Conservation (phyloP, 2,329 filamentous ascomycete species). For the Chaetothyriales sp. region DNA sequence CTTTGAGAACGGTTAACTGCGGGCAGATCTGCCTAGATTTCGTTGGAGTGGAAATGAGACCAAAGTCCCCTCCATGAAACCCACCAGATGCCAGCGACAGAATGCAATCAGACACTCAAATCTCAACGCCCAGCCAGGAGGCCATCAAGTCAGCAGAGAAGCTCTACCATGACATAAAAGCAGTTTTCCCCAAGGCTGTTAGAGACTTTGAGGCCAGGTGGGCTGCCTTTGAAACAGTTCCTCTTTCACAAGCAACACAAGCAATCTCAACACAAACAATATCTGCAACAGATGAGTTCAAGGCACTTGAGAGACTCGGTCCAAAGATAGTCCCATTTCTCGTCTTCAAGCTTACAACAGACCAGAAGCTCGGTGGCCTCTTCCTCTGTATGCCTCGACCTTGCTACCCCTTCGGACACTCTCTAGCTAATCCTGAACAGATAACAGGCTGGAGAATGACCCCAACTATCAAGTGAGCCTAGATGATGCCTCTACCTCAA, state of each 20-base stretch:
- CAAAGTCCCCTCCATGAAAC: too few relatives aligned
- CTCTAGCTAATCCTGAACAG: background rate
- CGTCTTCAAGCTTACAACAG: too few relatives aligned
- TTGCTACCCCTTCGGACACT: background rate
- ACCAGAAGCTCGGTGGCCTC: too few relatives aligned
- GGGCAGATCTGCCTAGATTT: too few relatives aligned
- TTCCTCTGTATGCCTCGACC: too few relatives aligned
- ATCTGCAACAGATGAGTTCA: too few relatives aligned
- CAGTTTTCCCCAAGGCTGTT: background rate
- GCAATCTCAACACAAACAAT: too few relatives aligned
- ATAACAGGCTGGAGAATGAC: background rate
- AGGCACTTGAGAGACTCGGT: too few relatives aligned
- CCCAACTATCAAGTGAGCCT: background rate
- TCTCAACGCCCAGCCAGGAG: background rate
- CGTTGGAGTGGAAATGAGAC: too few relatives aligned
- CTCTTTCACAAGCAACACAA: background rate
- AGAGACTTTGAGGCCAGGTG: background rate
- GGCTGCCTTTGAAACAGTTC: background rate
- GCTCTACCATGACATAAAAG: background rate
- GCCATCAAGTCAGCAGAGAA: background rate
- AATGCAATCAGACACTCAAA: background rate
- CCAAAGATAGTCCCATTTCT: too few relatives aligned
- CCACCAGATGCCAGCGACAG: too few relatives aligned
- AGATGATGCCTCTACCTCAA: background rate
- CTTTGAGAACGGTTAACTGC: too few relatives aligned